These are phyloP conservation scores for Hymenotorrendiella dingleyae DNA, from an alignment of 2,329 filamentous ascomycete genomes.

Conservation along the genomic window DNA sequence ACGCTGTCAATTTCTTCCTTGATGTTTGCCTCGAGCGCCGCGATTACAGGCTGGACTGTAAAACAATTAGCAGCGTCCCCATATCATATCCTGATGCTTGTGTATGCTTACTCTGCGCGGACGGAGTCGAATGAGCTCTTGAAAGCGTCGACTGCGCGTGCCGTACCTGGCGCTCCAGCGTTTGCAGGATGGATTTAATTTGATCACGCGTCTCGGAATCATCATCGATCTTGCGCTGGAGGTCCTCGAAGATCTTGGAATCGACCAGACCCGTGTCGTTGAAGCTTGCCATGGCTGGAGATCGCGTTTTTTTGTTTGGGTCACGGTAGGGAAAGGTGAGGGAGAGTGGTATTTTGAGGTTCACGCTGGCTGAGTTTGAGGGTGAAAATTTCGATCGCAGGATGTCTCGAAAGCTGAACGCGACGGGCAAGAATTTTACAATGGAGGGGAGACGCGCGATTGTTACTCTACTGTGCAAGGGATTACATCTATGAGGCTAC, in stretches of 20 bases:
- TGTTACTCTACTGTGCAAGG: too few species aligned
- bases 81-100: not conserved
- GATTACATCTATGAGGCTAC: too few species aligned
- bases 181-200: slow-evolving; percentile 73
- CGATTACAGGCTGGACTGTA: slow-evolving; percentile 62
- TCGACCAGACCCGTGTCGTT: slow-evolving; percentile 38
- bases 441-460: too few species aligned
- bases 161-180: slow-evolving; percentile 76
- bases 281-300: slow-evolving; percentile 15
- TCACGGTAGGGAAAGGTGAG: too few species aligned
- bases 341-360: too few species aligned
- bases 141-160: slow-evolving; percentile 79
- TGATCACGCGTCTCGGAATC: slow-evolving; percentile 78
- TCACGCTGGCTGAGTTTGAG: too few species aligned
- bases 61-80: slow-evolving; percentile 10
- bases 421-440: too few species aligned
- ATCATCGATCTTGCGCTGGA: slow-evolving; percentile 86
- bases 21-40: slow-evolving; percentile 64
- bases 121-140: slow-evolving; percentile 81
- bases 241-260: slow-evolving; percentile 74
- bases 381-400: too few species aligned
- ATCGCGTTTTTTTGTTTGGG: not conserved
- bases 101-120: slow-evolving; percentile 47
- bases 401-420: too few species aligned
- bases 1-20: slow-evolving; percentile 67